These are phyloP conservation scores for Leishmania braziliensis DNA, from an alignment of 208 protist species.

Conservation along the genomic window DNA sequence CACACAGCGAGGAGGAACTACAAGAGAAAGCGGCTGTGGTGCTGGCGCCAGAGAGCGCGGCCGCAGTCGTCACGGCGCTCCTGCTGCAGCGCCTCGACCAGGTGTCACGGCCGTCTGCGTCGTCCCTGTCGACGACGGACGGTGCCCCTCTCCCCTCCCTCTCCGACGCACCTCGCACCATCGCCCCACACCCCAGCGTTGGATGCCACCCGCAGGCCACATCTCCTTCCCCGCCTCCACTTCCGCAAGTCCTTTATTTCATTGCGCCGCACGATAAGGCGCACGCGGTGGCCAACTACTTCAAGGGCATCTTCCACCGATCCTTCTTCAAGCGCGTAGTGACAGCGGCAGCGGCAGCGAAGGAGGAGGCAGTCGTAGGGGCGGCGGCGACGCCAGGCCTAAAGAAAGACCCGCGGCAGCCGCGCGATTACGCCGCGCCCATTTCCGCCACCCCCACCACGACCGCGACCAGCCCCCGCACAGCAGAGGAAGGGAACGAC, in stretches of 20 bases:
- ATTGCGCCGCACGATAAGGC: slow-evolving; percentile 44
- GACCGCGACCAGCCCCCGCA: background rate
- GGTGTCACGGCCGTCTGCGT: background rate
- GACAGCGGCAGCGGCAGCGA: background rate
- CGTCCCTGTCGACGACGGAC: too few relatives aligned
- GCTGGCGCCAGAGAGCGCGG: slow-evolving; percentile 57
- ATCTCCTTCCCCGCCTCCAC: background rate
- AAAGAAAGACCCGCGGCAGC: background rate
- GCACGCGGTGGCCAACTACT: slow-evolving; percentile 45
- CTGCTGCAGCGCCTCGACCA: slow-evolving; percentile 33
- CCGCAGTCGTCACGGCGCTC: slow-evolving; percentile 49
- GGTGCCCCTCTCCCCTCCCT: background rate
- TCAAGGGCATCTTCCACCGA: slow-evolving; percentile 61
- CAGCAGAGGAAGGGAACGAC: background rate
- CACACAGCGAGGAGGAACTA: slow-evolving; percentile 8
- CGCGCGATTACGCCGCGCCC: background rate
- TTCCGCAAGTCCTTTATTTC: slow-evolving; percentile 35
- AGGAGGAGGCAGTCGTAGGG: background rate
- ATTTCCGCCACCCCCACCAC: background rate
- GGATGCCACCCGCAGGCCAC: background rate
- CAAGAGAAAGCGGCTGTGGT: slow-evolving; percentile 23
- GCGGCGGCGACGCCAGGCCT: background rate
- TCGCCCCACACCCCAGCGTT: background rate
- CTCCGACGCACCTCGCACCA: background rate
- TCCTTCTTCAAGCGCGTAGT: slow-evolving; percentile 39